Evolutionary conservation across 139 green algal genomes (phyloP).

Genomic region (Coelastrella sp.): DNA sequence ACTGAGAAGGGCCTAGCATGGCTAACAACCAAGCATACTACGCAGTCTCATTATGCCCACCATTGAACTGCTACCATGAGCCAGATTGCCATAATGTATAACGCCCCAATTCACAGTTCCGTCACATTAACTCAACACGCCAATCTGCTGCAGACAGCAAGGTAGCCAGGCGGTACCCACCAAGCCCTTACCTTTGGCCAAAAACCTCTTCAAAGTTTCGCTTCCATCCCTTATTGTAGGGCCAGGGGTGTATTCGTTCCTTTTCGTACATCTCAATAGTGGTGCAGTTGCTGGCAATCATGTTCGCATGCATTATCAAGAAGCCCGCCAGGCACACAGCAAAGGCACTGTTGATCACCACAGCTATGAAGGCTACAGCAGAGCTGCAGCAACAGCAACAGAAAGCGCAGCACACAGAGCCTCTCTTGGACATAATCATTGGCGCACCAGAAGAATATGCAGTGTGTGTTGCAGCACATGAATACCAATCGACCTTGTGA

Average conservation of each 20-base stretch:
- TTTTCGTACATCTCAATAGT: constrained; percentile 96
- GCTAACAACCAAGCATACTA: too few relatives aligned
- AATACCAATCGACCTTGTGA: too few relatives aligned
- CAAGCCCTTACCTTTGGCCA: constrained; percentile 56
- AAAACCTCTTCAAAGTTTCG: constrained; percentile 86
- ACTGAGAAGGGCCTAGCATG: too few relatives aligned
- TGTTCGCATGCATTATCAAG: constrained; percentile 82
- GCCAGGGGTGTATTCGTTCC: constrained; percentile 76
- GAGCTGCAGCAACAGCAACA: constrained; percentile 50
- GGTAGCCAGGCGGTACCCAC: background rate
- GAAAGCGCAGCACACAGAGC: background rate
- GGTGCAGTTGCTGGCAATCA: constrained; percentile 76
- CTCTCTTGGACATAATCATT: too few relatives aligned
- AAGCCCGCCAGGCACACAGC: constrained; percentile 77
- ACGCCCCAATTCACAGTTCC: background rate
- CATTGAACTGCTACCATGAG: background rate
- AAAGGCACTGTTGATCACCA: constrained; percentile 71
- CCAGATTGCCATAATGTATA: background rate
- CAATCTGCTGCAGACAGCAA: background rate
- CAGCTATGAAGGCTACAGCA: constrained; percentile 65
- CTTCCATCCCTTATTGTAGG: constrained; percentile 73
- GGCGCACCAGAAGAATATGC: background rate
- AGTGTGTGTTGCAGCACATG: background rate
- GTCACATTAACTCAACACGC: background rate
- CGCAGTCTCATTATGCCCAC: too few relatives aligned